Conservation (phyloP, 2,329 filamentous ascomycete species). For the Nemania sp. region DNA sequence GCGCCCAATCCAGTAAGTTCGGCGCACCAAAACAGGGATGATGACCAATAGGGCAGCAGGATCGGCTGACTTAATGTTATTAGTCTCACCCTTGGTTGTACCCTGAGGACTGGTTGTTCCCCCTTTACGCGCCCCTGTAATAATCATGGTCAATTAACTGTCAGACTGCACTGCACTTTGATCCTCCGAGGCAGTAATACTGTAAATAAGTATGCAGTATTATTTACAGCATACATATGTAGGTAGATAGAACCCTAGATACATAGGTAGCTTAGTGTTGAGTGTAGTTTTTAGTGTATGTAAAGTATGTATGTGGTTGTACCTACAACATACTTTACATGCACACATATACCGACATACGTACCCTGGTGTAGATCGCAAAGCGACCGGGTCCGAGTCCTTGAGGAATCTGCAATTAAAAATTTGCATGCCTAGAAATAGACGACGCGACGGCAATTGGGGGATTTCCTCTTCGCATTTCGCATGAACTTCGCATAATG, state of each 20-base stretch:
- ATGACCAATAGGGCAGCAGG: constrained; percentile 36
- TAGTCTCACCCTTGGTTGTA: constrained; percentile 34
- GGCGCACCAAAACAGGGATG: constrained; percentile 30
- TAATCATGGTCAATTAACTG: constrained; percentile 33
- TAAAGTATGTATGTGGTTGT: not conserved
- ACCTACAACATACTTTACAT: not conserved
- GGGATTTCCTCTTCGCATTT: not conserved
- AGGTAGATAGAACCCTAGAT: no score
- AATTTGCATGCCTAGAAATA: constrained; percentile 34
- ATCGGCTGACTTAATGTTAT: constrained; percentile 34
- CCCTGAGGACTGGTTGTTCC: constrained; percentile 27
- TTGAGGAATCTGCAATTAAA: constrained; percentile 26
- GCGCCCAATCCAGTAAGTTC: constrained; percentile 39
- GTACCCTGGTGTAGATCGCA: constrained; percentile 11
- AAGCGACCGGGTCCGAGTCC: constrained; percentile 20
- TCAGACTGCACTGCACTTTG: constrained; percentile 35
- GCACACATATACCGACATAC: no score
- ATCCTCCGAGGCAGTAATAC: constrained; percentile 33
- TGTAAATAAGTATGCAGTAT: no score
- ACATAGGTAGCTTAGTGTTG: no score
- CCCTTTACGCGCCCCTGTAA: constrained; percentile 36
- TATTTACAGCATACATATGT: no score
- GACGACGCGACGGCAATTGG: constrained; percentile 20
- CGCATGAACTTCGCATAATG: constrained; percentile 12
- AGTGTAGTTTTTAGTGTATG: no score